Evolutionary conservation across 306 rosid genomes (phyloP), one percentile per base, ranked within the genome.

Genomic region (Casuarina glauca): DNA sequence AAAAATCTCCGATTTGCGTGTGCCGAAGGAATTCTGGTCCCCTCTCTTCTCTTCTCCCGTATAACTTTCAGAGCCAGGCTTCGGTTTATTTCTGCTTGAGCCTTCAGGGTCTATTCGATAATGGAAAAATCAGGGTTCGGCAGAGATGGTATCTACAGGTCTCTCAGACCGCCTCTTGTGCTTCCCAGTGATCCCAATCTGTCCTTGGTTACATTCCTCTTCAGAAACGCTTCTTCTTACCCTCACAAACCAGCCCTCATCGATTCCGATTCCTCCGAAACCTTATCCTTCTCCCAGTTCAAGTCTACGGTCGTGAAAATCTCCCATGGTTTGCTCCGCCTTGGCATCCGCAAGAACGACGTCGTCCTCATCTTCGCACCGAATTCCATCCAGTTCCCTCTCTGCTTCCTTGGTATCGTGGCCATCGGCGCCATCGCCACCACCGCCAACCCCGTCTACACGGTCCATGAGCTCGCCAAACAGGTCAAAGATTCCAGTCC

Each of bases 61-160:
- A 6, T 9, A 44, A 9, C 32, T 26, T 26, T 3, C 48, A 9
- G 8, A 44, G 1, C 6, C 1, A 1, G 6, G 48, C 12, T 6
- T 46, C 50, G 1, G 12, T 46, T 45, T 45, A 9, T 46, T 11
- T 46, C 50, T 11, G 50, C 50, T 46, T 46, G 11, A 1, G 50
- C 50, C 50, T 11, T 39, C 3, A 57, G 3, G 2, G 9, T 20
- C 3, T 7, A 19, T 45, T 46, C 11, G 15, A 6, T 83, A 61
- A 93, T 93, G 98, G 95, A 90, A 91, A 89, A 78, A 83, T 94
- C 97, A 9, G 97, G 98, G 0, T 92, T 81, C 46, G 93, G 98
- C 38, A 82, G 87, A 1, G 96, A 94, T 49, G 94, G 96, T 52
- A 84, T 89, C 46, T 91, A 80, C 86, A 76, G 97, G 84, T 94